Conservation (phyloP, 2,329 filamentous ascomycete species). For the Calycina marina region DNA sequence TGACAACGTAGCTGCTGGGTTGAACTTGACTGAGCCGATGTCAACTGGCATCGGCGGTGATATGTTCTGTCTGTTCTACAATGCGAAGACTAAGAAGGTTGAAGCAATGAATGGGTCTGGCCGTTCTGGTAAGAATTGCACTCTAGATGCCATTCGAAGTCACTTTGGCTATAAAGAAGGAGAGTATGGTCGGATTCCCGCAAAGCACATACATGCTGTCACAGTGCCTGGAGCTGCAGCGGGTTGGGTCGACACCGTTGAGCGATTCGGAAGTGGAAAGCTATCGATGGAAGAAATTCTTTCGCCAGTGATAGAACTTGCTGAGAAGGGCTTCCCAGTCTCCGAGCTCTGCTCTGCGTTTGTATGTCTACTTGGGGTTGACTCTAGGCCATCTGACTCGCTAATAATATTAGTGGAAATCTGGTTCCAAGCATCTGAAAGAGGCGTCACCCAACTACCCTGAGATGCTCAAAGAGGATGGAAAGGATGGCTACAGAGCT, state of each 20-base stretch:
- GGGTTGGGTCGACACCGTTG: slow-evolving; percentile 82
- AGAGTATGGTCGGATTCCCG: slow-evolving; percentile 47
- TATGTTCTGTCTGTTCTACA: slow-evolving; percentile 33
- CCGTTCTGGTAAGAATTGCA: slow-evolving; percentile 55
- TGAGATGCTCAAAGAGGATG: slow-evolving; percentile 76
- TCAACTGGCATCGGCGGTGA: slow-evolving; percentile 94
- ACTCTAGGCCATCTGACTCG: neutral
- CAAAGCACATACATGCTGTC: slow-evolving; percentile 62
- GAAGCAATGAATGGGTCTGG: slow-evolving; percentile 86
- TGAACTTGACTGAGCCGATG: slow-evolving; percentile 87
- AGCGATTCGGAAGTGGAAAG: slow-evolving; percentile 80
- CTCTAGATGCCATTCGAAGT: slow-evolving; percentile 53
- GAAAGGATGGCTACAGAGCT: slow-evolving; percentile 54
- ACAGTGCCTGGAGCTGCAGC: slow-evolving; percentile 84
- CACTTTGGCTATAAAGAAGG: slow-evolving; percentile 52
- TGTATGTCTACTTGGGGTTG: slow-evolving; percentile 12
- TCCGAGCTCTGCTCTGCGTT: slow-evolving; percentile 44
- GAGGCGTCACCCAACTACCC: slow-evolving; percentile 69
- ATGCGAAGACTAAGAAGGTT: slow-evolving; percentile 52
- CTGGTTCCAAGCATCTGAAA: slow-evolving; percentile 47
- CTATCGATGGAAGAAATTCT: slow-evolving; percentile 64
- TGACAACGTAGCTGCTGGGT: slow-evolving; percentile 51
- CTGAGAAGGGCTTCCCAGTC: slow-evolving; percentile 80
- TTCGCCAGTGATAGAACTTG: slow-evolving; percentile 68
- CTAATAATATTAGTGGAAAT: slow-evolving; percentile 47